Percentiles rank a stretch among this genome's conserved stretches.
Conservation (phyloP, 306 rosid species). For the Dalbergia cultrata region DNA sequence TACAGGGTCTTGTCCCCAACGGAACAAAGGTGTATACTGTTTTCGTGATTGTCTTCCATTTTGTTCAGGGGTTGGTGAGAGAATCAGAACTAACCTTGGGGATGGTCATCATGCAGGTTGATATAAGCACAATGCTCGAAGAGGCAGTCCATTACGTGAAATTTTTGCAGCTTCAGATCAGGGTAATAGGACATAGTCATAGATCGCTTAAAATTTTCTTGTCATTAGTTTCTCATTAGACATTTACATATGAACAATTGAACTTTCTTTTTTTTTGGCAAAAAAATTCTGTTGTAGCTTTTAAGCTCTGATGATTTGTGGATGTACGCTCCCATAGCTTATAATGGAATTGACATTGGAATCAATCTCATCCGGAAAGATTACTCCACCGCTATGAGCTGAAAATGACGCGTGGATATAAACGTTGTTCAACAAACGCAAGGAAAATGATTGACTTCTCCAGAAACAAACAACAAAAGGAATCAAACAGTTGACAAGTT, state of each 20-base stretch:
- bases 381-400: no score
- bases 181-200: conserved; percentile 54
- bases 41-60: not conserved
- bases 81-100: not conserved
- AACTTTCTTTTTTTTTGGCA: not conserved
- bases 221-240: conserved; percentile 1
- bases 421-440: not conserved
- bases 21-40: conserved; percentile 71
- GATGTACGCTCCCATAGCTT: conserved; percentile 83
- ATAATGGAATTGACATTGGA: conserved; percentile 69
- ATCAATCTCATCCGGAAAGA: no score
- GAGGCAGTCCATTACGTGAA: conserved; percentile 83
- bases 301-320: conserved; percentile 78
- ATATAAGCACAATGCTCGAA: conserved; percentile 89
- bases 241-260: not conserved
- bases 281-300: conserved; percentile 52
- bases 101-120: conserved; percentile 56
- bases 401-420: not conserved
- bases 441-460: no score
- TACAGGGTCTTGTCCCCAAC: conserved; percentile 75
- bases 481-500: no score
- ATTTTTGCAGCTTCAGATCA: conserved; percentile 82
- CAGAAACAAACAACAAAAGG: no score
- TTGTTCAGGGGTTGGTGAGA: not conserved
- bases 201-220: not conserved